Conservation (phyloP, 306 rosid genomes). For the Pachyrhizus erosus region DNA sequence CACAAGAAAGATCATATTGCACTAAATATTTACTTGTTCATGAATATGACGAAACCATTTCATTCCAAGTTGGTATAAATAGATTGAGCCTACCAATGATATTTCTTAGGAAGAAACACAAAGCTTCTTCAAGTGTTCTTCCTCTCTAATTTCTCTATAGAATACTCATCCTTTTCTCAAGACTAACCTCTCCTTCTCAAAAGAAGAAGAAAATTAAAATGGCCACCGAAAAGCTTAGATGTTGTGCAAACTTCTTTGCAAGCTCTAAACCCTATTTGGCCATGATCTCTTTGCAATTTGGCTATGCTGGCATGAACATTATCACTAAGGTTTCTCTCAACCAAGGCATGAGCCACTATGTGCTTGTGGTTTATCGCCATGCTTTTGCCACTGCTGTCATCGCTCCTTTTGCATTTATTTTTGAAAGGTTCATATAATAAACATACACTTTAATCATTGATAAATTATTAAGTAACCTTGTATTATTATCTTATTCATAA, state of each 20-base stretch:
- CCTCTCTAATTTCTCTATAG: slow-evolving; percentile 30
- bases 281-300: slow-evolving; percentile 86
- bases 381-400: slow-evolving; percentile 80
- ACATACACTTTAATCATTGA: no score
- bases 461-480: no score
- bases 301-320: slow-evolving; percentile 94
- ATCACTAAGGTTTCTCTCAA: slow-evolving; percentile 86
- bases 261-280: slow-evolving; percentile 83
- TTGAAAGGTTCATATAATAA: slow-evolving; percentile 65
- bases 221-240: slow-evolving; percentile 55
- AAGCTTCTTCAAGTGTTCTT: slow-evolving; percentile 48
- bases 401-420: slow-evolving; percentile 76
- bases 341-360: slow-evolving; percentile 96
- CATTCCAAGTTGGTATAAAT: slow-evolving; percentile 56
- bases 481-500: no score
- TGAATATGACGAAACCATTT: slow-evolving; percentile 39
- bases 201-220: slow-evolving; percentile 27
- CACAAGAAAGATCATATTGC: not conserved
- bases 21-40: slow-evolving; percentile 13
- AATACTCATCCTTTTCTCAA: not conserved
- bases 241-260: slow-evolving; percentile 55
- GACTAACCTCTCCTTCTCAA: not conserved
- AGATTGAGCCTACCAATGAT: slow-evolving; percentile 9
- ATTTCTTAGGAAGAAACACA: slow-evolving; percentile 59
- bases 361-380: slow-evolving; percentile 92